These are phyloP conservation scores for Whalleya microplaca DNA, from an alignment of 2,329 filamentous ascomycete species.

Conservation along the genomic window DNA sequence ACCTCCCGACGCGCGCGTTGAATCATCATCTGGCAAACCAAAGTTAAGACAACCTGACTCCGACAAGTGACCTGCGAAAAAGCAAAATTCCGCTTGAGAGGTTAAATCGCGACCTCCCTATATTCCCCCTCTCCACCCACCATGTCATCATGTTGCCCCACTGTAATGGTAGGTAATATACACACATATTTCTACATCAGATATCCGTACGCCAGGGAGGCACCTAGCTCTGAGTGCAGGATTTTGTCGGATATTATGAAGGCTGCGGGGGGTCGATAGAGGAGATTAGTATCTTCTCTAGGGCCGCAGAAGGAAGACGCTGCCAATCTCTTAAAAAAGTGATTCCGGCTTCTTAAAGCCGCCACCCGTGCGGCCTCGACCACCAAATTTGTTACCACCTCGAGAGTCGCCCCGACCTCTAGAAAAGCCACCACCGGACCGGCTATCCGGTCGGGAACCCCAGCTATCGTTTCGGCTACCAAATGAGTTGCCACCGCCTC, in stretches of 20 bases:
- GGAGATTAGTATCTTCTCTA: neutral
- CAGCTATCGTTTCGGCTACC: neutral
- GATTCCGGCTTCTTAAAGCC: neutral
- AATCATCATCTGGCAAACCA: too few species aligned
- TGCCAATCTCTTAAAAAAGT: conserved; percentile 8
- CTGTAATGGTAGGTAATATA: too few species aligned
- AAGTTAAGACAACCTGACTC: neutral
- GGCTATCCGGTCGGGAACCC: too few species aligned
- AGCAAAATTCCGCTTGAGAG: neutral
- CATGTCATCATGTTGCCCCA: too few species aligned
- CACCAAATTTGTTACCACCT: neutral
- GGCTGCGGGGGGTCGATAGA: neutral
- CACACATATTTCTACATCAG: too few species aligned
- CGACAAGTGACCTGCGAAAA: neutral
- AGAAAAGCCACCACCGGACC: neutral
- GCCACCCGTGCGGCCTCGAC: neutral
- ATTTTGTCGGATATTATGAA: too few species aligned
- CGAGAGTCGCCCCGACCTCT: neutral
- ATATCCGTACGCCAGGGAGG: too few species aligned
- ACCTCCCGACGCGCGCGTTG: neutral
- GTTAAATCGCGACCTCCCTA: too few species aligned
- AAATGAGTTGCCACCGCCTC: conserved; percentile 6
- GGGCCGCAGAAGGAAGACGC: neutral
- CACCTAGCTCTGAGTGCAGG: too few species aligned
- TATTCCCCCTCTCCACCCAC: too few species aligned